Evolutionary conservation across 805 yeast genomes (phyloP), one percentile per base, ranked within the genome.

Genomic region (Pichia deserticola): DNA sequence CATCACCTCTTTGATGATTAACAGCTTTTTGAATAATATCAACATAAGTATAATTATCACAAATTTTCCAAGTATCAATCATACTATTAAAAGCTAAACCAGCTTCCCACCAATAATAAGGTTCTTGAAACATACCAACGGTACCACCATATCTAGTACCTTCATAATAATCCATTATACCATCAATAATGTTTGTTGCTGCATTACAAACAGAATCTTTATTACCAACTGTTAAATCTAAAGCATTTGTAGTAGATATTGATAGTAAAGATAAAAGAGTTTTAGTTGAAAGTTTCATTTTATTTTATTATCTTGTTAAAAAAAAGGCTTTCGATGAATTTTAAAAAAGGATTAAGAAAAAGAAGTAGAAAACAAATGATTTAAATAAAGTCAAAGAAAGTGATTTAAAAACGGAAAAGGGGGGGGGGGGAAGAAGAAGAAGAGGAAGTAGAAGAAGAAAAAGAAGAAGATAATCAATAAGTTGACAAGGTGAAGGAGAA

Each of bases 51-150:
- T 76, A 77, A 64, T 90, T 85, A 37, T 83, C 77, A 64, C 87
- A 79, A 63, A 74, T 83, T 57, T 64, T 81, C 70, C 88, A 76
- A 66, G 86, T 84, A 64, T 89, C 97, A 41, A 92, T 62, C 75
- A 92, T 71, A 20, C 86, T 74, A 8, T 96, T 96, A 87, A 89
- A 89, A 2, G 92, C 96, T 53, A 90, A 95, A 57, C 98, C 98
- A 9, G 97, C 96, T 70, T 89, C 89, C 97, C 97, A 90, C 99
- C 98, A 92, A 74, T 92, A 92, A 74, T 92, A 90, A 0, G 98
- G 98, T 61, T 74, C 70, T 11, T 82, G 72, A 65, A 93, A 90
- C 89, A 86, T 82, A 40, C 98, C 99, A 30, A 86, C 72, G 5
- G 89, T 77, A 8, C 90, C 85, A 36, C 97, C 97, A 40, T 73